Conservation (phyloP, 225 moss, liverwort and hornwort genomes). For the Takakia lepidozioides region DNA sequence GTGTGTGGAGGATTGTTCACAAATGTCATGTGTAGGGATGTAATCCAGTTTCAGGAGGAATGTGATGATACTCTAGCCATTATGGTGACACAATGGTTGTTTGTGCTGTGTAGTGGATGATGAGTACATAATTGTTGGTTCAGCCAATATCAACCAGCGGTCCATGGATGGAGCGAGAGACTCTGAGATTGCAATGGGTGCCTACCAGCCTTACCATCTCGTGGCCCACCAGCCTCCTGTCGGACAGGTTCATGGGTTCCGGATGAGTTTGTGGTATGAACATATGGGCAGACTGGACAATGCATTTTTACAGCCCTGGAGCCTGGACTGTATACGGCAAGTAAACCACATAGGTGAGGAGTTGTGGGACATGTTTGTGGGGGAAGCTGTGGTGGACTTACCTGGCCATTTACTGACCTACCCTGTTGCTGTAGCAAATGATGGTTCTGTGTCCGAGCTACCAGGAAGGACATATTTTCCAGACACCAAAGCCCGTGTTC, state of each 20-base stretch:
- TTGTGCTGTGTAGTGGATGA: constrained; percentile 71
- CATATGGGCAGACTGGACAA: constrained; percentile 63
- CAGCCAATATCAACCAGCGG: constrained; percentile 94
- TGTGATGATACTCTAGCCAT: no score
- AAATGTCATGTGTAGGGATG: no score
- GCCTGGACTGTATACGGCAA: constrained; percentile 36
- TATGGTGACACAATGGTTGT: background rate
- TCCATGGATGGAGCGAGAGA: constrained; percentile 86
- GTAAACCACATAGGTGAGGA: constrained; percentile 55
- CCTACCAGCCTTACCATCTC: constrained; percentile 67
- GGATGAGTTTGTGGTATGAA: constrained; percentile 86
- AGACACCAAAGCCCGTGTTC: constrained; percentile 58
- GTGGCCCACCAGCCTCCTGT: constrained; percentile 22
- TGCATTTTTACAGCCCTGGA: constrained; percentile 52
- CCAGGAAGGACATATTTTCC: constrained; percentile 41
- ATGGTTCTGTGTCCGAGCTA: constrained; percentile 40
- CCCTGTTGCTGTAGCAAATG: constrained; percentile 50
- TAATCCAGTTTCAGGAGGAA: no score
- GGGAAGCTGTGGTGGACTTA: constrained; percentile 59
- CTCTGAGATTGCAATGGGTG: constrained; percentile 86
- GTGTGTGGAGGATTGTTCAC: no score
- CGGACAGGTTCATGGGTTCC: constrained; percentile 78
- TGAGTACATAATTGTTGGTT: constrained; percentile 83
- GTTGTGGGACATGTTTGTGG: constrained; percentile 43
- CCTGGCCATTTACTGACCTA: constrained; percentile 75